Conservation (phyloP, 2,329 filamentous ascomycete species). For the Cryphonectria radicalis region DNA sequence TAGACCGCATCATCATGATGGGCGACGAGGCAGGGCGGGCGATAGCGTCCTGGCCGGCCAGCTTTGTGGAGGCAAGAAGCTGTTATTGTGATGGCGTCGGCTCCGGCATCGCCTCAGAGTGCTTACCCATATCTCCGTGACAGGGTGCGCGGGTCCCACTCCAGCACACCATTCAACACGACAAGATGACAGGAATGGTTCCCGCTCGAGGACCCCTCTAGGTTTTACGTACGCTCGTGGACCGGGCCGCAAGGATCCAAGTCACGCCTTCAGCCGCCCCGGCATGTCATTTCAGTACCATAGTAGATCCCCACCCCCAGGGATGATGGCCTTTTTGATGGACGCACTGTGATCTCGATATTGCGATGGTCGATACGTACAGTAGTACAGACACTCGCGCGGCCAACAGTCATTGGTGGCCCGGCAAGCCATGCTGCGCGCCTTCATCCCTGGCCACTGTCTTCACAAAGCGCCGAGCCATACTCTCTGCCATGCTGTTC, state of each 20-base stretch:
- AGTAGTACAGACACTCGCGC: background rate
- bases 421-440: background rate
- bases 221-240: slow-evolving; percentile 9
- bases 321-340: background rate
- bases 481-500: background rate
- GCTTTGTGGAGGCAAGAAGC: background rate
- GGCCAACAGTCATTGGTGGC: background rate
- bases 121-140: slow-evolving; percentile 1
- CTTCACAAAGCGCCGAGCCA: background rate
- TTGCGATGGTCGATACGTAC: background rate
- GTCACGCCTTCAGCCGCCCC: slow-evolving; percentile 8
- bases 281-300: slow-evolving; percentile 9
- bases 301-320: background rate
- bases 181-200: slow-evolving; percentile 16
- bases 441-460: background rate
- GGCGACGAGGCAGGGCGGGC: background rate
- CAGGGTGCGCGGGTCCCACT: background rate
- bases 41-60: background rate
- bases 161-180: slow-evolving; percentile 3
- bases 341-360: background rate
- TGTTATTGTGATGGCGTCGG: background rate
- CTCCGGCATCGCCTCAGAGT: background rate
- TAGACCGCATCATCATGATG: background rate
- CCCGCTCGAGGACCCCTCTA: slow-evolving; percentile 3
- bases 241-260: slow-evolving; percentile 14